Conservation (phyloP, 495 filamentous ascomycete species). For the Haplographium delicatum region DNA sequence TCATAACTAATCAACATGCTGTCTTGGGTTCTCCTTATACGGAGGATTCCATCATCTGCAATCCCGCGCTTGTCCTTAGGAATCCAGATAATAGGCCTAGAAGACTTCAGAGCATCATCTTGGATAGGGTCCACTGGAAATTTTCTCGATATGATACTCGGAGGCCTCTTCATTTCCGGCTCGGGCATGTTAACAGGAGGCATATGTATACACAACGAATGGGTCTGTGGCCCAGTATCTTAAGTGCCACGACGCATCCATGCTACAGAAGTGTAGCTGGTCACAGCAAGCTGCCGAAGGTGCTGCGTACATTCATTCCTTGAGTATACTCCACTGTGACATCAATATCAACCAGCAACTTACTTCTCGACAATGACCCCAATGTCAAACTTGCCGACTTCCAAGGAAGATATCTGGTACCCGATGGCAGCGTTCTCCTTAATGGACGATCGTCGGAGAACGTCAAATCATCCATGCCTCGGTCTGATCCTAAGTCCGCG, state of each 20-base stretch:
- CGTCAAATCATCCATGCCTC: constrained; percentile 23
- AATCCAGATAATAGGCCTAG: constrained; percentile 71
- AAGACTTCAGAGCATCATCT: constrained; percentile 66
- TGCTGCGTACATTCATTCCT: constrained; percentile 7
- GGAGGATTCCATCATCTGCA: not conserved
- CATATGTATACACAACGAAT: constrained; percentile 18
- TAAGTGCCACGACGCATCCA: not conserved
- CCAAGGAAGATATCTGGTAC: constrained; percentile 17
- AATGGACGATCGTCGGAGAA: constrained; percentile 21
- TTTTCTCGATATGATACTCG: not conserved
- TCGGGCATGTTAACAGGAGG: no score
- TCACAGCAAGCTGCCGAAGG: constrained; percentile 14
- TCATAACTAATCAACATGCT: not conserved
- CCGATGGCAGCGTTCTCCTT: constrained; percentile 3
- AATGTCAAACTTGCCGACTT: constrained; percentile 24
- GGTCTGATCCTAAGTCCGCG: constrained; percentile 5
- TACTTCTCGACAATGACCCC: constrained; percentile 16
- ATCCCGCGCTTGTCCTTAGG: constrained; percentile 63
- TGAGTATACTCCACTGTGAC: constrained; percentile 17
- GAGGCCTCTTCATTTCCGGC: not conserved
- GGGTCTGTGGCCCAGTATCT: constrained; percentile 19
- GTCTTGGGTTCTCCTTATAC: not conserved
- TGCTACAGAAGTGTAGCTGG: constrained; percentile 8
- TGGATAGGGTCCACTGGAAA: constrained; percentile 27
- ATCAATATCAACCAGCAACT: constrained; percentile 14